Conservation (phyloP, 2,329 filamentous ascomycete species). For the Diaporthe eres region DNA sequence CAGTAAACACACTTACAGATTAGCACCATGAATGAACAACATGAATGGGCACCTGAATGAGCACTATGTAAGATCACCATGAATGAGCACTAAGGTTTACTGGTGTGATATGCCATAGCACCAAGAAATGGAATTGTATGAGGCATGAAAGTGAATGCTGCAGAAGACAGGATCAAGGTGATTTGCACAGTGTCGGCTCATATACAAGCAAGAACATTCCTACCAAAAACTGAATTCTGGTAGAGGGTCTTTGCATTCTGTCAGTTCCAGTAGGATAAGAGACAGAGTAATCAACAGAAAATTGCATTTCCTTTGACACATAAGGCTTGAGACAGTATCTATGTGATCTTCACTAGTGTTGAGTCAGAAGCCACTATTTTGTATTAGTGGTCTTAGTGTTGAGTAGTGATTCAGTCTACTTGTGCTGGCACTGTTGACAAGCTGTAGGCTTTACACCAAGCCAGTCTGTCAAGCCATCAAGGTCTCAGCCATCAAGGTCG, state of each 20-base stretch:
- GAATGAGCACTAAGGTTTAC: not conserved
- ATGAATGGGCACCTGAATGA: too few relatives aligned
- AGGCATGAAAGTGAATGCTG: too few relatives aligned
- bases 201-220: too few relatives aligned
- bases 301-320: not conserved
- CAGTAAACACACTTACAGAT: too few relatives aligned
- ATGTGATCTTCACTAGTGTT: not conserved
- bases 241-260: not conserved
- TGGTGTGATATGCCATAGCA: too few relatives aligned
- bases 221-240: not conserved
- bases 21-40: too few relatives aligned
- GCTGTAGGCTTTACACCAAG: not conserved
- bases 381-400: not conserved
- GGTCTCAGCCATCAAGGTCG: not conserved
- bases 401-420: not conserved
- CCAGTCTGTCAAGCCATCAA: too few relatives aligned
- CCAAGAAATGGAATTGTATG: too few relatives aligned
- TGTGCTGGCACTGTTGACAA: not conserved
- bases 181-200: too few relatives aligned
- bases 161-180: too few relatives aligned
- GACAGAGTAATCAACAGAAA: not conserved
- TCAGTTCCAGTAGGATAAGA: not conserved
- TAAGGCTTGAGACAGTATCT: not conserved
- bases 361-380: not conserved
- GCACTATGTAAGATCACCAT: not conserved